Evolutionary conservation across 2,329 filamentous ascomycete genomes (phyloP).

Genomic region (Trichoderma sp.): DNA sequence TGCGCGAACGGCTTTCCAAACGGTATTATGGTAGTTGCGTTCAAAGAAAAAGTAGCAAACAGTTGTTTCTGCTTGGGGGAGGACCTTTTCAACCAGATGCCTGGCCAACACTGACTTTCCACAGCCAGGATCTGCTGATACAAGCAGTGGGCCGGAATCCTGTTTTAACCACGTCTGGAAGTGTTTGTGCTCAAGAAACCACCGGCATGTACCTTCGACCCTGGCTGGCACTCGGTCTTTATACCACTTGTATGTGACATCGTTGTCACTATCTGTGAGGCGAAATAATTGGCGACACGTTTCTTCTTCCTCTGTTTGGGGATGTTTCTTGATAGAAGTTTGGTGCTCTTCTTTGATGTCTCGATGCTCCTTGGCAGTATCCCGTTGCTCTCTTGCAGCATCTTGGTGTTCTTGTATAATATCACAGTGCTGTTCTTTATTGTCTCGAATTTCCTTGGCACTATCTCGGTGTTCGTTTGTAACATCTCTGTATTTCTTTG

Average conservation of each 20-base stretch:
- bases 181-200: slow-evolving; percentile 32
- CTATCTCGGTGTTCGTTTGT: not conserved
- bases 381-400: no score
- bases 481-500: not conserved
- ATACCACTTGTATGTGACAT: slow-evolving; percentile 30
- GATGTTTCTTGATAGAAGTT: no score
- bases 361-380: not conserved
- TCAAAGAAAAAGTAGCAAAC: slow-evolving; percentile 47
- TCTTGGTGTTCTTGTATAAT: not conserved
- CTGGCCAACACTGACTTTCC: slow-evolving; percentile 39
- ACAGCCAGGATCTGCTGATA: slow-evolving; percentile 40
- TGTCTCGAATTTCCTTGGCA: no score
- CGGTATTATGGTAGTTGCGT: slow-evolving; percentile 36
- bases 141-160: slow-evolving; percentile 30
- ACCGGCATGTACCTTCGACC: slow-evolving; percentile 31
- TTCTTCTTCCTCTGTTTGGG: not conserved
- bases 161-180: slow-evolving; percentile 31
- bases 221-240: slow-evolving; percentile 23
- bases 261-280: slow-evolving; percentile 1
- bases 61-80: slow-evolving; percentile 23
- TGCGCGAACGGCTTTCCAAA: slow-evolving; percentile 37
- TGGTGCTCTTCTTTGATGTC: not conserved
- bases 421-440: not conserved
- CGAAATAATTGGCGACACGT: slow-evolving; percentile 21
- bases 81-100: slow-evolving; percentile 30